Base-by-base conservation (phyloP, 192 early-diverging fungal genomes). In the Linnemannia elongata region DNA sequence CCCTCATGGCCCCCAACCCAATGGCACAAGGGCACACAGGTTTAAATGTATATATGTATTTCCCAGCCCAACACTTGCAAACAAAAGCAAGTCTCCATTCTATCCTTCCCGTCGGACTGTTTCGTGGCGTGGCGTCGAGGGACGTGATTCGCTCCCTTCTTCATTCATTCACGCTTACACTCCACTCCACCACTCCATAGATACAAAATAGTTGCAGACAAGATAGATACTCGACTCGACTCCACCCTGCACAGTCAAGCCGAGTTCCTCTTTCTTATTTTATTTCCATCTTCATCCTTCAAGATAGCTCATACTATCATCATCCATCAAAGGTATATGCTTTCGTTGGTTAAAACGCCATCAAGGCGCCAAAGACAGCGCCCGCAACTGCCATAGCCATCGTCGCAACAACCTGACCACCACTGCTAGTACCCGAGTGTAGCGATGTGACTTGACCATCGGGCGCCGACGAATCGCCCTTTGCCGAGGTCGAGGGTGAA, bases 111-210 rank as follows among this genome's bases (percentile, higher is more conserved):
- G 49, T 52, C 60, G 60, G 60, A 66, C 60, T 66, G 60, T 66
- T 66, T 66, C 60, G 60, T 66, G 60, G 60, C 60, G 60, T 66
- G 60, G 60, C 60, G 60, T 66, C 60, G 27, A 63, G 30, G 1
- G 30, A 66, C 60, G 60, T 66, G 60, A 66, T 66, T 66, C 60
- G 60, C 30, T 66, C 60, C 27, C 27, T 33, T 30, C 12, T 15
- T 15, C 27, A 1, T 13, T 2, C 33, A 2, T 20, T 52, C 17
- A 15, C 49, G 20, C 18, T 15, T 6, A 18, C 49, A 52, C 18
- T 18, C 9, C 8, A 27, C 57, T 63, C 2, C 2, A 8, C 57
- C 57, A 57, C 54, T 20, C 57, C 13, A 33, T 15, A 66, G 55
- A 24, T 30, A 60, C 9, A 4, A 33, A 4, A 33, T 12, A 30